Conservation (phyloP, 2,329 filamentous ascomycete genomes). For the Apiospora saccharicola region DNA sequence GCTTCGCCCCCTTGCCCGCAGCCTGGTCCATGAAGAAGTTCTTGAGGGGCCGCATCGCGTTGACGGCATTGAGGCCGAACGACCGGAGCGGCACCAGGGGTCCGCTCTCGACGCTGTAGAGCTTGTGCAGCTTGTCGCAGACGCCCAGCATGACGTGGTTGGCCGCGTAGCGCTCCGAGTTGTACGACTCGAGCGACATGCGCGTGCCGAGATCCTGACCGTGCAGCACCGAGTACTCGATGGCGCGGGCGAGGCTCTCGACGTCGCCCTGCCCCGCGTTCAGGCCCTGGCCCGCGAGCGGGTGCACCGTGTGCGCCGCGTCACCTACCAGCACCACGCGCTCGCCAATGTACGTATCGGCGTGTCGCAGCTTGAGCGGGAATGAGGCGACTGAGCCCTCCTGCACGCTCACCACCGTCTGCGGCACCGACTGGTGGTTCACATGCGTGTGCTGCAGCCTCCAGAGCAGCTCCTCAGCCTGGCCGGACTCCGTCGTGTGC, state of each 20-base stretch:
- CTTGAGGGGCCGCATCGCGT: conserved; percentile 79
- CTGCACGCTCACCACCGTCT: conserved; percentile 74
- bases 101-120: conserved; percentile 83
- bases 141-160: conserved; percentile 83
- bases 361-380: conserved; percentile 88
- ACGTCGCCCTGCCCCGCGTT: conserved; percentile 94
- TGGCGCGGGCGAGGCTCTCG: conserved; percentile 75
- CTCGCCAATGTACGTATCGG: conserved; percentile 90
- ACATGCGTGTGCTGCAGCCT: conserved; percentile 74
- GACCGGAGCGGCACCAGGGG: conserved; percentile 83
- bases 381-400: conserved; percentile 85
- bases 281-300: conserved; percentile 90
- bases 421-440: conserved; percentile 65
- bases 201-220: conserved; percentile 87
- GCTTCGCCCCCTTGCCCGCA: conserved; percentile 56
- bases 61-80: conserved; percentile 77
- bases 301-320: conserved; percentile 93
- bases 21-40: conserved; percentile 83
- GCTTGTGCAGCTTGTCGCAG: conserved; percentile 89
- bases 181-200: conserved; percentile 83
- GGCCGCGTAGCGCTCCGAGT: conserved; percentile 78
- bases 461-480: conserved; percentile 85
- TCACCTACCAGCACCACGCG: conserved; percentile 93
- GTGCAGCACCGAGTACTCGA: conserved; percentile 79
- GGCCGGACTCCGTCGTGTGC: conserved; percentile 66